Evolutionary conservation across 441 rosid species (phyloP).

Genomic region (Theobroma grandiflorum): DNA sequence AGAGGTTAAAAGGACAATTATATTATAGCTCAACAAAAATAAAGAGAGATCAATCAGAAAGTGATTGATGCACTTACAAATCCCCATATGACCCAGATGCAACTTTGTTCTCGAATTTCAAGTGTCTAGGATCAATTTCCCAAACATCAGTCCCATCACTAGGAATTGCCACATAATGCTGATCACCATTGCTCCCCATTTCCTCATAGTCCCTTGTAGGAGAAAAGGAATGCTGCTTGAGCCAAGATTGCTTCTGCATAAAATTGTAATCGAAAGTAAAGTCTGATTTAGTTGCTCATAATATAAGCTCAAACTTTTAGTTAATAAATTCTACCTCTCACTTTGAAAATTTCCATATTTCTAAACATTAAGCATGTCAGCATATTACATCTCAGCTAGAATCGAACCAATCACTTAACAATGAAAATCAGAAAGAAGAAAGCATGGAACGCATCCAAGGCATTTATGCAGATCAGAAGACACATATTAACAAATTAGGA

Average conservation of each 20-base stretch:
- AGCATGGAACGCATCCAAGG: not conserved
- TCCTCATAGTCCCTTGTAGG: slow-evolving; percentile 53
- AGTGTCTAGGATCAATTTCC: slow-evolving; percentile 63
- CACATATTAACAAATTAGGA: not conserved
- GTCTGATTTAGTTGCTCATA: not conserved
- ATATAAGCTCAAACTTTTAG: slow-evolving; percentile 10
- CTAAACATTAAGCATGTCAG: slow-evolving; percentile 4
- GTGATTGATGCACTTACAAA: slow-evolving; percentile 56
- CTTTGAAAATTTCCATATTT: slow-evolving; percentile 2
- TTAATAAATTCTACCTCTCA: not conserved
- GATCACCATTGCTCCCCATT: slow-evolving; percentile 39
- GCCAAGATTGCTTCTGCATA: slow-evolving; percentile 68
- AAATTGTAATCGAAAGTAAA: slow-evolving; percentile 27
- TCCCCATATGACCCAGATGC: slow-evolving; percentile 83
- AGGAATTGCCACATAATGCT: slow-evolving; percentile 64
- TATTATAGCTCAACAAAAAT: slow-evolving; percentile 23
- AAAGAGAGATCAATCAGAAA: slow-evolving; percentile 11
- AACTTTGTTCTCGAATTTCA: slow-evolving; percentile 64
- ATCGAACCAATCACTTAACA: slow-evolving; percentile 2
- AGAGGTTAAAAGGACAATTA: slow-evolving; percentile 24
- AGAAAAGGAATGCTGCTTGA: slow-evolving; percentile 54
- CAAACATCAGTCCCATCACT: slow-evolving; percentile 78
- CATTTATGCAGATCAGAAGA: not conserved
- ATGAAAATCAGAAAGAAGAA: not conserved
- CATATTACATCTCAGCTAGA: not conserved